Conservation (phyloP, 805 yeast species). For the Ogataea ganodermae region DNA sequence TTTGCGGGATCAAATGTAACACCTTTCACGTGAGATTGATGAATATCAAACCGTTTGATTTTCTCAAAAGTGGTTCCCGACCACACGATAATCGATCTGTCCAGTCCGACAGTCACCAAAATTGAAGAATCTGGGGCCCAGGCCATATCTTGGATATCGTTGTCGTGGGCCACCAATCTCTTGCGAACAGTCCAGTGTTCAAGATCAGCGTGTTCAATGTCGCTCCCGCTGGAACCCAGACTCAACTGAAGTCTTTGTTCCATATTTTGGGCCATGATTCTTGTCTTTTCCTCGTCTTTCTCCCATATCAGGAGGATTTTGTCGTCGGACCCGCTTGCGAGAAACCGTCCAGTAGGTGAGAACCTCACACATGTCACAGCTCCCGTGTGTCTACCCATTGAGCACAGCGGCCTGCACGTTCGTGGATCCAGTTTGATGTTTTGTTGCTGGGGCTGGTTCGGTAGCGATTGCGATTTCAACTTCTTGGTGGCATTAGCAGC, state of each 20-base stretch:
- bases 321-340: slow-evolving; percentile 96
- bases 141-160: slow-evolving; percentile 95
- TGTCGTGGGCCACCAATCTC: slow-evolving; percentile 93
- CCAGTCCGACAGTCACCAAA: slow-evolving; percentile 91
- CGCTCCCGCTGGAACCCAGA: slow-evolving; percentile 33
- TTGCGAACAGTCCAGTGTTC: slow-evolving; percentile 96
- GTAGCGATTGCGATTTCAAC: slow-evolving; percentile 9
- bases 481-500: slow-evolving; percentile 7
- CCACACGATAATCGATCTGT: slow-evolving; percentile 91
- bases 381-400: slow-evolving; percentile 95
- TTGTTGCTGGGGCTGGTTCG: slow-evolving; percentile 3
- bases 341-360: slow-evolving; percentile 86
- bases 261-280: slow-evolving; percentile 36
- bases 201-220: slow-evolving; percentile 65
- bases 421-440: slow-evolving; percentile 30
- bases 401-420: slow-evolving; percentile 66
- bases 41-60: slow-evolving; percentile 85
- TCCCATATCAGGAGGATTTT: slow-evolving; percentile 92
- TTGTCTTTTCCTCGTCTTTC: slow-evolving; percentile 69
- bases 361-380: slow-evolving; percentile 93
- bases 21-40: slow-evolving; percentile 94
- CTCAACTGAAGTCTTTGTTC: slow-evolving; percentile 25
- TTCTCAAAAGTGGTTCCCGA: slow-evolving; percentile 89
- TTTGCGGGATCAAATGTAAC: slow-evolving; percentile 98
- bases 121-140: slow-evolving; percentile 96